Conservation (phyloP, 352 stramenopile species). For the Paralagenidium karlingii region DNA sequence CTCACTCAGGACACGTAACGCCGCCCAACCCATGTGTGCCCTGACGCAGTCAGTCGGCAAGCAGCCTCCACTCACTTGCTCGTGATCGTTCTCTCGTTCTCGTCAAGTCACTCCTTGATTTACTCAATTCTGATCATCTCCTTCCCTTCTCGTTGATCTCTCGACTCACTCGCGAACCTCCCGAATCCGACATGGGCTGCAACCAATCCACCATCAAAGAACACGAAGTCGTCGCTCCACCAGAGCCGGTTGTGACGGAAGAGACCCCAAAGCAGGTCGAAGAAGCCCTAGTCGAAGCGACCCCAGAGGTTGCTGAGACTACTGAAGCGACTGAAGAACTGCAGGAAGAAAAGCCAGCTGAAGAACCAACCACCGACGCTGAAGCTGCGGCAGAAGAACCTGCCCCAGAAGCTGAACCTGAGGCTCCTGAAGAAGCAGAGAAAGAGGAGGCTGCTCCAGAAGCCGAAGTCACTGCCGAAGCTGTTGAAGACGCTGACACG, state of each 20-base stretch:
- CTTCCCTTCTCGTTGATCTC: too few relatives aligned
- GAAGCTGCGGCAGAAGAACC: not conserved
- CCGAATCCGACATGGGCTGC: slow-evolving; percentile 36
- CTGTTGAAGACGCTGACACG: slow-evolving; percentile 4
- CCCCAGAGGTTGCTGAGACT: slow-evolving; percentile 5
- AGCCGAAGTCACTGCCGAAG: not conserved
- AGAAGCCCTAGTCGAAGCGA: slow-evolving; percentile 2
- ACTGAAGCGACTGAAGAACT: slow-evolving; percentile 3
- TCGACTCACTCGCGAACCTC: too few relatives aligned
- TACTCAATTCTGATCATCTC: too few relatives aligned
- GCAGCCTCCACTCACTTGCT: too few relatives aligned
- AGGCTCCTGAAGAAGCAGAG: not conserved
- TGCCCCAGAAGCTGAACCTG: not conserved
- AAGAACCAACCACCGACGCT: not conserved
- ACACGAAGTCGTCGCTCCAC: slow-evolving; percentile 9
- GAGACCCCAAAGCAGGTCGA: not conserved
- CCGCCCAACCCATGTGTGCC: too few relatives aligned
- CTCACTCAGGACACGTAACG: too few relatives aligned
- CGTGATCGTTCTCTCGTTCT: too few relatives aligned
- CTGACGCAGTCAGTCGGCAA: too few relatives aligned
- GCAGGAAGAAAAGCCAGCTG: not conserved
- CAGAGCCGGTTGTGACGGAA: not conserved
- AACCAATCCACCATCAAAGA: slow-evolving; percentile 55
- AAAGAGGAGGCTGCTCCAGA: not conserved
- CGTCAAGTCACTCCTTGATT: too few relatives aligned